Evolutionary conservation across 352 stramenopile species (phyloP).

Genomic region (Nothophytophthora sp.): DNA sequence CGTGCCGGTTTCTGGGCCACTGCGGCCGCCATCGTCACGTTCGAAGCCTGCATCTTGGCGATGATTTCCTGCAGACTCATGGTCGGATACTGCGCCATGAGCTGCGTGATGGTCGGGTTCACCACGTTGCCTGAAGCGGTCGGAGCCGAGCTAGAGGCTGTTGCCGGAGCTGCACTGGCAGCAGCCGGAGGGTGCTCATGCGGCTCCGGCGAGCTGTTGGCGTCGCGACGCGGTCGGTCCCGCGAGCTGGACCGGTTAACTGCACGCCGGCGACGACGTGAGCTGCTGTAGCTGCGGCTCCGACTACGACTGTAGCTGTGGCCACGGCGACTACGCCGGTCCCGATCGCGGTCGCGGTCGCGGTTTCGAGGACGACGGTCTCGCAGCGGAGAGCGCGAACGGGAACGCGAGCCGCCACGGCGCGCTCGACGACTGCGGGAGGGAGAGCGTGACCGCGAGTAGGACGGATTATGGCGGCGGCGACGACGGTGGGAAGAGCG

Average conservation of each 20-base stretch:
- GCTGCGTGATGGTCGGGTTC: constrained; percentile 83
- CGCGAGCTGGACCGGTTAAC: constrained; percentile 68
- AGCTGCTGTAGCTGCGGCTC: constrained; percentile 48
- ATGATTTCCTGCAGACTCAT: constrained; percentile 91
- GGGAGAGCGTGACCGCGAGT: constrained; percentile 52
- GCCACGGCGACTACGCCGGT: constrained; percentile 27
- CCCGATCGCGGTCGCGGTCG: constrained; percentile 35
- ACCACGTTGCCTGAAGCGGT: constrained; percentile 26
- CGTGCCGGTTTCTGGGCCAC: constrained; percentile 79
- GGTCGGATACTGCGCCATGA: constrained; percentile 90
- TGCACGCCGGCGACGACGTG: constrained; percentile 41
- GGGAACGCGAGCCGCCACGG: constrained; percentile 47
- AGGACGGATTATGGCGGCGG: constrained; percentile 38
- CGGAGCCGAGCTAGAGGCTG: constrained; percentile 5
- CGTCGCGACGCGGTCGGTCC: constrained; percentile 45
- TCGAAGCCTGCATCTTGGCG: constrained; percentile 86
- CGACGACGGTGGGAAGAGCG: constrained; percentile 54
- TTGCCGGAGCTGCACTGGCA: constrained; percentile 3
- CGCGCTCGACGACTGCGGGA: constrained; percentile 40
- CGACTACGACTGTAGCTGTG: constrained; percentile 43
- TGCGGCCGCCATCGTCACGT: constrained; percentile 69
- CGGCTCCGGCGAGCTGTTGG: constrained; percentile 50
- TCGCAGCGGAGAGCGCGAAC: constrained; percentile 33
- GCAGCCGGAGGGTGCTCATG: constrained; percentile 38
- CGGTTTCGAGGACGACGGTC: constrained; percentile 27